These are phyloP conservation scores for Fusarium floridanum DNA, from an alignment of 2,329 filamentous ascomycete species.

Conservation along the genomic window DNA sequence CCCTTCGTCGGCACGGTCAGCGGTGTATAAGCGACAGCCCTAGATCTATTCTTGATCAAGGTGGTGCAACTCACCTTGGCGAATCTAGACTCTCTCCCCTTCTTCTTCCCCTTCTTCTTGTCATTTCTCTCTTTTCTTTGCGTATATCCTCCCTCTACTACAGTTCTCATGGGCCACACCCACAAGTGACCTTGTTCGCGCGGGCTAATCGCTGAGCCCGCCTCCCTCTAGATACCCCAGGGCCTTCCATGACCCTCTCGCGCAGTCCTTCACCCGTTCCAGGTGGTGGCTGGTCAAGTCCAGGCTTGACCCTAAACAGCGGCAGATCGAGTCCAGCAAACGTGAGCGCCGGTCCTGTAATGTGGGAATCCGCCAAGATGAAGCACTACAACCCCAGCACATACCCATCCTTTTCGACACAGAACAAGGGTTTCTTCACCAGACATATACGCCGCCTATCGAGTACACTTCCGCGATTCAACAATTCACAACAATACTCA, in stretches of 20 bases:
- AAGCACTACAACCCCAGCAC: slow-evolving; percentile 79
- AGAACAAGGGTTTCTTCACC: slow-evolving; percentile 88
- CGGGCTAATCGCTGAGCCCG: slow-evolving; percentile 46
- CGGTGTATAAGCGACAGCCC: no score
- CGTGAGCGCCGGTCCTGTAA: slow-evolving; percentile 70
- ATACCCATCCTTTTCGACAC: slow-evolving; percentile 83
- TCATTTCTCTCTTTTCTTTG: background rate
- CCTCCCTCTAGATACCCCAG: slow-evolving; percentile 64
- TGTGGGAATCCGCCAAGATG: slow-evolving; percentile 87
- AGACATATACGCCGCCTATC: slow-evolving; percentile 86
- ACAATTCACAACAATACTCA: slow-evolving; percentile 69
- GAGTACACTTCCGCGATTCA: slow-evolving; percentile 81
- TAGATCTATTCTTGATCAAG: slow-evolving; percentile 8
- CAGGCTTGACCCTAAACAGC: slow-evolving; percentile 79
- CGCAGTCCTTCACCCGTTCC: slow-evolving; percentile 88
- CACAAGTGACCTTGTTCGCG: slow-evolving; percentile 21
- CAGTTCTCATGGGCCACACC: slow-evolving; percentile 27
- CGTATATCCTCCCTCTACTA: slow-evolving; percentile 9
- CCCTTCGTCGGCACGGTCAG: no score
- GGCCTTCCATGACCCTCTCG: slow-evolving; percentile 81
- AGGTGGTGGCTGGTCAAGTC: slow-evolving; percentile 90
- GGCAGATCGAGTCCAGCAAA: slow-evolving; percentile 76
- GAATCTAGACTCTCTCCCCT: background rate
- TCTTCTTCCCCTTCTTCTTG: slow-evolving; percentile 6
- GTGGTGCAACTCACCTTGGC: slow-evolving; percentile 14